Conservation (phyloP, 2,329 filamentous ascomycete species). For the Colletotrichum sp. region DNA sequence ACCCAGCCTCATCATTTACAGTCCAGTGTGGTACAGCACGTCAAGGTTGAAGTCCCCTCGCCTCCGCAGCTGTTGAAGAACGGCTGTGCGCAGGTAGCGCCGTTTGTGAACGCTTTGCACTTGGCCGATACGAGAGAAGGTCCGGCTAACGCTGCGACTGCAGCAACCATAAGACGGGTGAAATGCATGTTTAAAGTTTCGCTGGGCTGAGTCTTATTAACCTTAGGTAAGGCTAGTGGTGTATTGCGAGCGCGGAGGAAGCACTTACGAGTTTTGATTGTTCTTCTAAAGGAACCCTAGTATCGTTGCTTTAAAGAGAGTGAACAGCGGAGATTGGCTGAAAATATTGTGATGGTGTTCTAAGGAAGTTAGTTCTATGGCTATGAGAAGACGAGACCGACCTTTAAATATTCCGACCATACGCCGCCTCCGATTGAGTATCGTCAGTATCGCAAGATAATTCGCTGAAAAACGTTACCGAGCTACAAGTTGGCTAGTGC, state of each 20-base stretch:
- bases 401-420: neutral
- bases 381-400: neutral
- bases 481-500: too few species aligned
- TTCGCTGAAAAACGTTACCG: neutral
- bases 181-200: neutral
- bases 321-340: neutral
- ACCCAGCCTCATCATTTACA: neutral
- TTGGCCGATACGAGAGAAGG: neutral
- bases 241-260: neutral
- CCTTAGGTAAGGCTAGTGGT: neutral
- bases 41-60: neutral
- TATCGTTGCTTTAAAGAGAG: neutral
- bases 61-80: neutral
- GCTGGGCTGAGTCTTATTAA: neutral
- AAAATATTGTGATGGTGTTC: neutral
- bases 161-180: neutral
- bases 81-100: fast-evolving
- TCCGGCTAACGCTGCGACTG: neutral
- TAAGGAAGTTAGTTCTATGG: fast-evolving
- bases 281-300: neutral
- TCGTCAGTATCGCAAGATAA: neutral
- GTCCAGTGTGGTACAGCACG: neutral
- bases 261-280: neutral
- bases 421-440: neutral
- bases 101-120: neutral